Evolutionary conservation across 2,329 filamentous ascomycete genomes (phyloP).

Genomic region (Dichotomopilus funicola): DNA sequence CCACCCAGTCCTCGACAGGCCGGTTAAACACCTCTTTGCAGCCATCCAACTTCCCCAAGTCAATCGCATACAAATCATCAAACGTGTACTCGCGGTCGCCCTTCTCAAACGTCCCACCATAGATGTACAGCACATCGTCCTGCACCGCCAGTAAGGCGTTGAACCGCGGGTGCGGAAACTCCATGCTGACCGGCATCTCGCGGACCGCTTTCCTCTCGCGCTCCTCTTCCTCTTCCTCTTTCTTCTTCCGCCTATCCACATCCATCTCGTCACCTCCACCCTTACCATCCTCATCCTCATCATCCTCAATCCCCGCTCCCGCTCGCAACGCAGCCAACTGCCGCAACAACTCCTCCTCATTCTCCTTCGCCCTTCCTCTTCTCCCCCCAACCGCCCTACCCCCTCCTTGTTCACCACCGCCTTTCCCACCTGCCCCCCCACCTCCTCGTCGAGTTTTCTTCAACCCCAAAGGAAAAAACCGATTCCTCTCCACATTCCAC

Average conservation of each 20-base stretch:
- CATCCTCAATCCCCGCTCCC: slow-evolving; percentile 53
- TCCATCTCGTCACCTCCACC: slow-evolving; percentile 36
- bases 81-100: slow-evolving; percentile 93
- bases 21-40: slow-evolving; percentile 85
- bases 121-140: slow-evolving; percentile 87
- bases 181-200: slow-evolving; percentile 62
- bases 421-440: slow-evolving; percentile 49
- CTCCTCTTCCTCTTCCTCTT: slow-evolving; percentile 45
- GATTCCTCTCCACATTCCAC: slow-evolving; percentile 92
- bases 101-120: slow-evolving; percentile 91
- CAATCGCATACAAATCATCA: slow-evolving; percentile 87
- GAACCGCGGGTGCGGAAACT: slow-evolving; percentile 85
- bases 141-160: slow-evolving; percentile 88
- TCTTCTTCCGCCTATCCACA: slow-evolving; percentile 35
- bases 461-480: slow-evolving; percentile 80
- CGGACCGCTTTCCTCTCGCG: slow-evolving; percentile 53
- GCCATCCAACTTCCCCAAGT: slow-evolving; percentile 90
- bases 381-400: slow-evolving; percentile 50
- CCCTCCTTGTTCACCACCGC: slow-evolving; percentile 27
- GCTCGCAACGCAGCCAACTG: slow-evolving; percentile 82
- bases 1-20: slow-evolving; percentile 78
- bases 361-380: slow-evolving; percentile 74
- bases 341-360: slow-evolving; percentile 81
- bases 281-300: slow-evolving; percentile 30
- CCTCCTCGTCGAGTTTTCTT: slow-evolving; percentile 58